Conservation (phyloP, 192 early-diverging fungal species). For the Gonapodya prolifera region DNA sequence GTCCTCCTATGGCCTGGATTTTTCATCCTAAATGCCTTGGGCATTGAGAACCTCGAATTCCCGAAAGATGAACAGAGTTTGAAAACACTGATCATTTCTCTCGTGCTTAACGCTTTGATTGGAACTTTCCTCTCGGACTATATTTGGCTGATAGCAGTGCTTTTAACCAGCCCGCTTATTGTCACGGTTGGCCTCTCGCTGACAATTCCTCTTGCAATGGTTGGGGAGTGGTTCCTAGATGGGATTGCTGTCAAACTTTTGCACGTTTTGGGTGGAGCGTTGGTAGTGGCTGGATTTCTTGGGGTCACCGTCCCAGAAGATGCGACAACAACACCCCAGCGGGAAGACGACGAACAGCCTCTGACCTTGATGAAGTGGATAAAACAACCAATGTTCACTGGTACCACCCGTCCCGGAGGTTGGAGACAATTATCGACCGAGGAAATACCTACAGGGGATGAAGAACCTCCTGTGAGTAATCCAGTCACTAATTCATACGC, state of each 20-base stretch:
- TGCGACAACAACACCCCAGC: neutral
- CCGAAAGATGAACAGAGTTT: conserved; percentile 15
- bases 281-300: conserved; percentile 58
- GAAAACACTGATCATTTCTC: neutral
- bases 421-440: neutral
- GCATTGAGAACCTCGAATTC: conserved; percentile 51
- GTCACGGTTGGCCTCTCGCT: conserved; percentile 65
- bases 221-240: conserved; percentile 61
- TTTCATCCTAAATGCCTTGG: conserved; percentile 37
- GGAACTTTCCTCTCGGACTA: conserved; percentile 73
- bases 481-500: too few species aligned
- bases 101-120: conserved; percentile 56
- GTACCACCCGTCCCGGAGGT: neutral
- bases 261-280: conserved; percentile 50
- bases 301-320: conserved; percentile 22
- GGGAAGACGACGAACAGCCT: neutral
- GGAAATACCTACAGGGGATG: neutral
- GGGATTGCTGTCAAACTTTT: conserved; percentile 28
- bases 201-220: conserved; percentile 56
- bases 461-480: neutral
- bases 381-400: neutral
- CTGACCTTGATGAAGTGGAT: neutral
- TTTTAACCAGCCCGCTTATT: conserved; percentile 70
- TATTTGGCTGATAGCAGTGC: conserved; percentile 60
- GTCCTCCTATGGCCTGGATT: conserved; percentile 56